These are phyloP conservation scores for Morella rubra DNA, from an alignment of 306 rosid genomes.

Conservation along the genomic window DNA sequence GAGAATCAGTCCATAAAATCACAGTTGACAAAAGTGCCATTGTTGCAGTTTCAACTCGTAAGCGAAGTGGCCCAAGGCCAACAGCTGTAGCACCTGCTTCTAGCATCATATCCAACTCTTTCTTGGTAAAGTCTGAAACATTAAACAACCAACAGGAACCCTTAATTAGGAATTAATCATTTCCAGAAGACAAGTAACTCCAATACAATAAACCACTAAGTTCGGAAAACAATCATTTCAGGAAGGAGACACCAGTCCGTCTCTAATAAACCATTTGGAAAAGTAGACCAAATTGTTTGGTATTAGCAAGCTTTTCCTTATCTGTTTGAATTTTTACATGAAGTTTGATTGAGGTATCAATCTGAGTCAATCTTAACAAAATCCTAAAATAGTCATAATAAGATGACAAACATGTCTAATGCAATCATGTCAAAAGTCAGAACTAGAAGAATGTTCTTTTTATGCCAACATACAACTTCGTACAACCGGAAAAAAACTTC, in stretches of 20 bases:
- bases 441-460: not conserved
- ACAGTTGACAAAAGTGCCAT: conserved; percentile 72
- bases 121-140: conserved; percentile 74
- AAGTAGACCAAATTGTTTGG: not conserved
- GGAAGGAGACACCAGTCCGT: not conserved
- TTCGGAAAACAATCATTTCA: no score
- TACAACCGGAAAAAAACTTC: not conserved
- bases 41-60: conserved; percentile 92
- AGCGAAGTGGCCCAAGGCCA: conserved; percentile 83
- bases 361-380: not conserved
- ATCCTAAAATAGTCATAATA: not conserved
- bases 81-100: conserved; percentile 79
- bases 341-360: not conserved
- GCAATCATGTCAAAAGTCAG: not conserved
- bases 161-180: conserved; percentile 7
- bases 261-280: not conserved
- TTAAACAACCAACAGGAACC: conserved; percentile 19
- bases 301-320: not conserved
- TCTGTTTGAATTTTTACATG: not conserved
- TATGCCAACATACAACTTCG: not conserved
- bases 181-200: not conserved
- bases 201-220: not conserved
- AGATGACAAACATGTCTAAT: not conserved
- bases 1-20: conserved; percentile 85
- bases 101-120: conserved; percentile 58